Base-by-base conservation (phyloP, 331 rosid species). In the Stylosanthes scabra region DNA sequence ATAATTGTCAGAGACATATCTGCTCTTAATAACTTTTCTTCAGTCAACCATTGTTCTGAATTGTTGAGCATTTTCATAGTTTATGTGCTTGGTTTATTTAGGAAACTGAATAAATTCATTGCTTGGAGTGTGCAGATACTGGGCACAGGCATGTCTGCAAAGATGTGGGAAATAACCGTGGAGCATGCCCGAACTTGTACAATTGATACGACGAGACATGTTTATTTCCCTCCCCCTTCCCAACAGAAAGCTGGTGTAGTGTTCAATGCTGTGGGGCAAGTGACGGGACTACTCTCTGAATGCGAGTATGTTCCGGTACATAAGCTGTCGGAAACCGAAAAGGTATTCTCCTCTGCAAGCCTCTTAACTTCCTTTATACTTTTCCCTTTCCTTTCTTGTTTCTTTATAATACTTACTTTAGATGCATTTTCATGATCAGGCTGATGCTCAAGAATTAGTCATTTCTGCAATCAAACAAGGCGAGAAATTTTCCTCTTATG, bases 141-240 rank as follows among this genome's bases (percentile, higher is more conserved):
- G 63, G 97, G 99, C 42, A 83, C 96, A 7, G 99, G 99, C 54
- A 95, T 95, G 99, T 92, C 99, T 25, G 81, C 97, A 60, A 95
- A 95, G 90, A 95, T 95, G 97, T 95, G 99, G 99, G 97, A 95
- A 78, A 86, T 86, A 71, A 92, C 92, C 3, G 86, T 90, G 72
- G 97, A 95, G 80, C 99, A 95, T 87, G 97, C 99, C 46, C 87
- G 89, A 78, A 95, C 93, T 55, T 95, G 99, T 64, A 64, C 80
- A 61, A 86, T 88, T 27, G 97, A 90, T 75, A 59, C 69, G 46
- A 76, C 72, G 74, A 78, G 83, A 66, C 72, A 55, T 37, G 40
- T 90, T 71, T 83, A 90, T 77, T 68, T 71, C 72, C 83, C 88
- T 72, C 67, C 82, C 25, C 45, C 71, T 74, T 85, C 87, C 68